A percentile compares a stretch with the other conserved stretches of the same genome.
phyloP scores from a whole-genome alignment of 2,329 filamentous ascomycete genomes.

The Fusarium newnesense region DNA sequence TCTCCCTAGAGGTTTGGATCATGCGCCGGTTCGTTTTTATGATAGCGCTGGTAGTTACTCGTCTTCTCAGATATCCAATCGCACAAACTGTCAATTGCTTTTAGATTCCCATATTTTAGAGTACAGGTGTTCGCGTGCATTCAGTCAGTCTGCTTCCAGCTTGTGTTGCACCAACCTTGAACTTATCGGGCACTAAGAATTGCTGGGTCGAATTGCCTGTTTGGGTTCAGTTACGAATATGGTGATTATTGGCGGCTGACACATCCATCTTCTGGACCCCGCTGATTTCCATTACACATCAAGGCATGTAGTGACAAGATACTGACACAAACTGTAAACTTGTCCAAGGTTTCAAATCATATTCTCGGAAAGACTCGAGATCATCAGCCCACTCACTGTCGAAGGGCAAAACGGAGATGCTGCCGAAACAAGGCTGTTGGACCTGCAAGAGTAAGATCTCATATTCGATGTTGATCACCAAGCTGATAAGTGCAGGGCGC shows the following conservation, averaged over 20 bases:
- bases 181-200: fast-evolving
- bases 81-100: neutral
- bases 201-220: neutral
- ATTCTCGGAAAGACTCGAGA: neutral
- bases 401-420: neutral
- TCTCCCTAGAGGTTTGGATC: neutral
- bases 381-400: neutral
- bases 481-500: neutral
- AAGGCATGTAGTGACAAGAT: neutral
- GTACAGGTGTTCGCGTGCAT: too few species aligned
- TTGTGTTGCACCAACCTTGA: too few species aligned
- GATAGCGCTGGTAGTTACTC: neutral
- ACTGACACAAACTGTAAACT: too few species aligned
- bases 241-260: neutral
- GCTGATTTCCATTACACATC: neutral
- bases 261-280: neutral
- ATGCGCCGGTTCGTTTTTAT: neutral
- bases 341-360: fast-evolving
- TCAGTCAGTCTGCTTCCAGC: neutral
- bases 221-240: neutral
- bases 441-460: neutral
- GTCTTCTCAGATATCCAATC: neutral
- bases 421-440: neutral
- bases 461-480: fast-evolving
- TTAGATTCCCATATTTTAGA: neutral